Conservation (phyloP, 345 rosid species). For the Camelina sativa region DNA sequence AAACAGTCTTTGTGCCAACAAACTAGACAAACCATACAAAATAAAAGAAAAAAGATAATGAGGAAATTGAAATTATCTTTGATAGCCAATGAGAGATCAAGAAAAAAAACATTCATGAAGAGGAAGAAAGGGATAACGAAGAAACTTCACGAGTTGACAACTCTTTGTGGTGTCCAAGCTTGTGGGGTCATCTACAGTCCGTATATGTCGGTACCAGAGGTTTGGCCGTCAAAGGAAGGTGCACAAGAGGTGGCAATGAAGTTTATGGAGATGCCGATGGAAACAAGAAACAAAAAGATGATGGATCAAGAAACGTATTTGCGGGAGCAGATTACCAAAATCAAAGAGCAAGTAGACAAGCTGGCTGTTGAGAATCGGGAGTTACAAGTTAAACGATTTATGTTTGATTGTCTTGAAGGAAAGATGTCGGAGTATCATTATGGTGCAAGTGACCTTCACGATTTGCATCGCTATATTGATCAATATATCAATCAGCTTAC, state of each 20-base stretch:
- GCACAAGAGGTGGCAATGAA: not conserved
- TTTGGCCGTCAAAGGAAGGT: constrained; percentile 14
- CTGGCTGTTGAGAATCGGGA: not conserved
- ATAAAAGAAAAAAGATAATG: constrained; percentile 8
- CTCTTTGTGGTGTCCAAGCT: constrained; percentile 24
- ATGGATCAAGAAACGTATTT: not conserved
- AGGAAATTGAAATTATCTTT: constrained; percentile 1
- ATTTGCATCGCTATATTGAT: not conserved
- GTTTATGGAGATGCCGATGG: not conserved
- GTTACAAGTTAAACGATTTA: not conserved
- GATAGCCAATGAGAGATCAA: not conserved
- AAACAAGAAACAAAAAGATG: not conserved
- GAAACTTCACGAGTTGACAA: constrained; percentile 19
- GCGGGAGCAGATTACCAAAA: not conserved
- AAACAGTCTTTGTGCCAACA: not conserved
- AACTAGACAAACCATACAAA: not conserved
- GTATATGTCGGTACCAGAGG: not conserved
- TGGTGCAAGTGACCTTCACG: not conserved
- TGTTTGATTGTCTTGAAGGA: constrained; percentile 19
- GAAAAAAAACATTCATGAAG: constrained; percentile 14
- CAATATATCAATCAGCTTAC: not conserved
- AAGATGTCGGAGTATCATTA: not conserved
- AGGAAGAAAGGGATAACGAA: not conserved
- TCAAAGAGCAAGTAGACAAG: not conserved
- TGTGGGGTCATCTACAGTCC: not conserved